phyloP scores from a whole-genome alignment of 2,329 filamentous ascomycete genomes.

The Cercospora janseana region DNA sequence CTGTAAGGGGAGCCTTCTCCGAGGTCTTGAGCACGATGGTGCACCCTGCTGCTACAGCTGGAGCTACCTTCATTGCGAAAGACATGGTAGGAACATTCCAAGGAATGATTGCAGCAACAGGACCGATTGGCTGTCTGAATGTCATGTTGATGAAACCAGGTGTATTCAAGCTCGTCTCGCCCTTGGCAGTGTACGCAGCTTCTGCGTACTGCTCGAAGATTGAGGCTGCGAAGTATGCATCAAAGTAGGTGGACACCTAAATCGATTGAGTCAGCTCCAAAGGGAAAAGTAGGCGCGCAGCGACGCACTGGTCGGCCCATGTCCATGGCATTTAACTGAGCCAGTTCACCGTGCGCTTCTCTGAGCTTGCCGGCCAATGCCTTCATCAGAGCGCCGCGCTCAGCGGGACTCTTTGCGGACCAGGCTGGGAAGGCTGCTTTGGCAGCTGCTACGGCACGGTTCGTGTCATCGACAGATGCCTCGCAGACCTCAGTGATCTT shows the following conservation, averaged over 20 bases:
- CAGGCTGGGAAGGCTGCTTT: conserved; percentile 60
- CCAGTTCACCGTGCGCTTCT: conserved; percentile 45
- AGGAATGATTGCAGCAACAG: conserved; percentile 63
- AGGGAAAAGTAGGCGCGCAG: background rate
- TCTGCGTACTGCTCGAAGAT: conserved; percentile 47
- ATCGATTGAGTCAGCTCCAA: background rate
- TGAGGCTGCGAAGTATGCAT: conserved; percentile 39
- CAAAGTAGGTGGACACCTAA: conserved; percentile 38
- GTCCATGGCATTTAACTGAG: conserved; percentile 47
- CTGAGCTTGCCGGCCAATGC: conserved; percentile 49
- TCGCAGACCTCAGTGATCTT: conserved; percentile 59
- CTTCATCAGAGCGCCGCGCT: conserved; percentile 46
- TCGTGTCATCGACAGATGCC: conserved; percentile 64
- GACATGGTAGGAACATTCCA: conserved; percentile 80
- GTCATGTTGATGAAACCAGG: conserved; percentile 49
- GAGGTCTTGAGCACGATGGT: conserved; percentile 51
- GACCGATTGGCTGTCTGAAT: conserved; percentile 34
- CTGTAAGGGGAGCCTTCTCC: conserved; percentile 17
- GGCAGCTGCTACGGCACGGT: conserved; percentile 67
- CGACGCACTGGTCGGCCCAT: conserved; percentile 46
- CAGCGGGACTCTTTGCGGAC: conserved; percentile 53
- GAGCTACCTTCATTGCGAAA: conserved; percentile 73
- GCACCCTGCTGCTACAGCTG: conserved; percentile 57
- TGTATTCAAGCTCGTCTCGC: conserved; percentile 50
- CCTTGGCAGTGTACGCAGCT: conserved; percentile 44